Conservation (phyloP, 192 early-diverging fungal genomes). For the Oehlia diaphana region DNA sequence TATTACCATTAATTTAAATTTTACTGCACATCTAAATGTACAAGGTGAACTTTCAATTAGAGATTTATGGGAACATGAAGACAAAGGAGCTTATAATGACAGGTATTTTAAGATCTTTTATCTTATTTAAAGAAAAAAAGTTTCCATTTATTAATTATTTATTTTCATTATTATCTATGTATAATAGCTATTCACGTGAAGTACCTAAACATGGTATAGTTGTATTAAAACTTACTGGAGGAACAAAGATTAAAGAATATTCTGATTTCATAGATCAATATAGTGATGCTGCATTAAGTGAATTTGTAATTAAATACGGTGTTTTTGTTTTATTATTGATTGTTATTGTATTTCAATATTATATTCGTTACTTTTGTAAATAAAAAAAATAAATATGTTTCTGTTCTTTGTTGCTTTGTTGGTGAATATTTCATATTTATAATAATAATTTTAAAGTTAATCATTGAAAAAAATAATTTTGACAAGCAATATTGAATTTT, state of each 20-base stretch:
- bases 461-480: too few species aligned
- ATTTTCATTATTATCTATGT: not conserved
- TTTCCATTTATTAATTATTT: too few species aligned
- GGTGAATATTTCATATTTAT: too few species aligned
- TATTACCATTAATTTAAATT: not conserved
- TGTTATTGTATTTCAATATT: too few species aligned
- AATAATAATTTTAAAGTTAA: too few species aligned
- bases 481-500: too few species aligned
- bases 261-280: not conserved
- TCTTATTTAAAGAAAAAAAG: not conserved
- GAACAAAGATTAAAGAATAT: not conserved
- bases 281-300: not conserved
- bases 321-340: too few species aligned
- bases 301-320: too few species aligned
- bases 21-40: not conserved
- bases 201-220: conserved; percentile 11
- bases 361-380: too few species aligned
- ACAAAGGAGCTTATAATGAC: not conserved
- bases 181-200: not conserved
- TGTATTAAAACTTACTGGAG: conserved; percentile 11
- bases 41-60: not conserved
- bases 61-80: conserved; percentile 18
- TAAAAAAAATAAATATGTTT: too few species aligned
- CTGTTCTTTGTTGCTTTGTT: too few species aligned
- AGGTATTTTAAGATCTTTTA: not conserved